These are phyloP conservation scores for Phytopythium helicoides DNA, from an alignment of 352 stramenopile species.

Conservation along the genomic window DNA sequence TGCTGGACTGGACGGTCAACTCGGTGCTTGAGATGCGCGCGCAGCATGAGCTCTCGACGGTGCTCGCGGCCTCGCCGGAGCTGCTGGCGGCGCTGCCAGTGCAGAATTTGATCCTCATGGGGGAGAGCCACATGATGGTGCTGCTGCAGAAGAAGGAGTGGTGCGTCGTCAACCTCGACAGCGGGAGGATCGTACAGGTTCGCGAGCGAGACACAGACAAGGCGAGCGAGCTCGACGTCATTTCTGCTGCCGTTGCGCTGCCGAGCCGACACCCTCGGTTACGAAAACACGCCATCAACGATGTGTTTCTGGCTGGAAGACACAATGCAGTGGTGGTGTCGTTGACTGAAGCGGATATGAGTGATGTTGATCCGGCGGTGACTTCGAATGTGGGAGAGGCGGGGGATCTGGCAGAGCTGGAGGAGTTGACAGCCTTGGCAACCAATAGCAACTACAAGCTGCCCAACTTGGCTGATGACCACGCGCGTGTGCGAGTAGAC, in stretches of 20 bases:
- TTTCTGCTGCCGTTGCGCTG: constrained; percentile 36
- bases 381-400: constrained; percentile 7
- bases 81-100: constrained; percentile 24
- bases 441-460: constrained; percentile 12
- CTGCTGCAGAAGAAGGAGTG: constrained; percentile 64
- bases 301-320: constrained; percentile 65
- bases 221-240: constrained; percentile 26
- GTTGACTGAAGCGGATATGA: constrained; percentile 20
- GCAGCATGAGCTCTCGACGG: constrained; percentile 51
- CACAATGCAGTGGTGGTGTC: constrained; percentile 46
- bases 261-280: constrained; percentile 28
- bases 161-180: constrained; percentile 65
- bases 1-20: constrained; percentile 76
- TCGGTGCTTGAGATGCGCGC: constrained; percentile 43
- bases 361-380: not conserved
- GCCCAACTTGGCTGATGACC: constrained; percentile 37
- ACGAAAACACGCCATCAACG: constrained; percentile 29
- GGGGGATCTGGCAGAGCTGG: constrained; percentile 14
- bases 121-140: constrained; percentile 69
- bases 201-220: constrained; percentile 15
- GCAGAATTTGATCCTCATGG: constrained; percentile 55
- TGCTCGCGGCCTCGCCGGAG: constrained; percentile 11
- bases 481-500: constrained; percentile 43
- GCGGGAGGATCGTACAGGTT: constrained; percentile 37
- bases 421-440: constrained; percentile 6